Conservation (phyloP, 2,329 filamentous ascomycete genomes). For the Sporothrix euskadiensis region DNA sequence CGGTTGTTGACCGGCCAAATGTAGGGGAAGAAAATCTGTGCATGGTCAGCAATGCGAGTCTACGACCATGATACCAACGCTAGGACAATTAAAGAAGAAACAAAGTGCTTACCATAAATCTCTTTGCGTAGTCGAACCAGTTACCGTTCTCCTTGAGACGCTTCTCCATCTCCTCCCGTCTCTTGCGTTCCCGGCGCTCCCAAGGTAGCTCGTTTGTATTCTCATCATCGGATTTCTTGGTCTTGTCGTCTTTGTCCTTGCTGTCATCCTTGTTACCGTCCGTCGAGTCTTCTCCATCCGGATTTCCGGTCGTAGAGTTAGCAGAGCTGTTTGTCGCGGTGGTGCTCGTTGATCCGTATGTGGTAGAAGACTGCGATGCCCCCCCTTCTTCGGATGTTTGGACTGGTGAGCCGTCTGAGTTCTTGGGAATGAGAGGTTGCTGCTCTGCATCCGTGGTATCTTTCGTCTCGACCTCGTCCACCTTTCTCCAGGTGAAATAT, state of each 20-base stretch:
- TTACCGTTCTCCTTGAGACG: constrained; percentile 72
- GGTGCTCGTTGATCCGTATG: constrained; percentile 48
- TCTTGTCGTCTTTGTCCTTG: constrained; percentile 33
- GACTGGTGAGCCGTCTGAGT: constrained; percentile 33
- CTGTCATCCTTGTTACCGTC: constrained; percentile 26
- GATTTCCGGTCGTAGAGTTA: constrained; percentile 40
- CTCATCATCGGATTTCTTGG: constrained; percentile 37
- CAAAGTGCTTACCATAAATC: constrained; percentile 58
- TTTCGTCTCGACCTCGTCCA: constrained; percentile 25
- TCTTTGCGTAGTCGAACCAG: constrained; percentile 74
- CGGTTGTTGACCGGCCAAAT: constrained; percentile 72
- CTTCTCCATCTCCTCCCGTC: constrained; percentile 62
- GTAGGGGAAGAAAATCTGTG: constrained; percentile 71
- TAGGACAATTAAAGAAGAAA: background rate
- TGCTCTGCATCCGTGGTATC: constrained; percentile 41
- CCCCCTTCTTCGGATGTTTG: constrained; percentile 23
- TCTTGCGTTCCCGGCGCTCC: constrained; percentile 55
- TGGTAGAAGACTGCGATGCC: constrained; percentile 26
- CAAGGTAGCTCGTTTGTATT: constrained; percentile 54
- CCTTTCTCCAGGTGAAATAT: constrained; percentile 36
- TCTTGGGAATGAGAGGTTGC: constrained; percentile 57
- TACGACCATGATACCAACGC: background rate
- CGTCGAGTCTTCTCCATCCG: constrained; percentile 41
- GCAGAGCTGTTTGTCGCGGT: constrained; percentile 30
- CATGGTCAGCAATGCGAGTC: background rate